Evolutionary conservation across 2,329 filamentous ascomycete genomes (phyloP), one percentile per base, ranked within the genome.

Genomic region (Mycocentrospora acerina): DNA sequence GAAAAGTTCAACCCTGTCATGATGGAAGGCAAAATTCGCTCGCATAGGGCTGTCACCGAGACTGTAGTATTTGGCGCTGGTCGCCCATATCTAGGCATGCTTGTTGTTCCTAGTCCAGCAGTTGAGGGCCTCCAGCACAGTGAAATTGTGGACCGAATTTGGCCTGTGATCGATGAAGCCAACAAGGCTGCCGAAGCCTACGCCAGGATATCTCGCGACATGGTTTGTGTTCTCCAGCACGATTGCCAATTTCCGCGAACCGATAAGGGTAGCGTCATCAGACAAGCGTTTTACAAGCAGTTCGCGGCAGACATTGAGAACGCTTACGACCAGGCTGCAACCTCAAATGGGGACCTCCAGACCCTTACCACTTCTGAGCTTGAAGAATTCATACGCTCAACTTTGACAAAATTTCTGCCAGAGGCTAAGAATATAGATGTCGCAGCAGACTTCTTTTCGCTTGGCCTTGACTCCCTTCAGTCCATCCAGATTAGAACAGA

Each of bases 401-500:
- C 42, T n/a, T 39, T 59, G 11, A 22, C 22, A n/a, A 46, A 46
- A 25, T 36, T 35, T 5, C 17, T 57, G 7, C 48, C 51, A 4
- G 30, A 48, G 22, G 42, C 37, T 13, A 32, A 38, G 13, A 29
- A 40, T 7, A 19, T 53, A 11, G 41, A 46, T 8, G 17, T 30
- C 8, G 71, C 72, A n/a, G 70, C 73, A 0, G 81, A 85, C 51
- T 77, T 85, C 49, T 84, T 83, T 54, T 65, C 70, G 0, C 61
- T 75, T 1, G 80, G 81, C 0, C 62, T 83, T 1, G 81, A 84
- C 53, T 80, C 75, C 14, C 57, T 84, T 13, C 77, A 81, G 43
- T 76, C 79, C 1, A 80, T 81, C 11, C 72, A 75, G 34, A 71
- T 80, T 29, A 71, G 80, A 33, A 69, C 70, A 8, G 65, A 68